Percentiles rank a stretch among this genome's conserved stretches.
phyloP scores from a whole-genome alignment of 345 rosid genomes.

The Geranium brycei region DNA sequence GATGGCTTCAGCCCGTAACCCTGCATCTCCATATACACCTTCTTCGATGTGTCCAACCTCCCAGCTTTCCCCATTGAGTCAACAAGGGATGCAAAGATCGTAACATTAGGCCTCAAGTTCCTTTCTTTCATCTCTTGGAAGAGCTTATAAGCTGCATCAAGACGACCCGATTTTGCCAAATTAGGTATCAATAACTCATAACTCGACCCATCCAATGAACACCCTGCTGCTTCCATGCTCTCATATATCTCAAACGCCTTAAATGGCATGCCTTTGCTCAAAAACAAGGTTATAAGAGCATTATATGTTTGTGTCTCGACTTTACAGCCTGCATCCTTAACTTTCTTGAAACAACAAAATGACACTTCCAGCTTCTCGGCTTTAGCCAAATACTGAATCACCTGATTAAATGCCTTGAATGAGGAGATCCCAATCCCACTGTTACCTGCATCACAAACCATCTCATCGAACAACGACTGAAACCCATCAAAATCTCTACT shows the following conservation, averaged over 20 bases:
- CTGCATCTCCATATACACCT: slow-evolving; percentile 76
- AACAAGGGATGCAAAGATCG: slow-evolving; percentile 64
- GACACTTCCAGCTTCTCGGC: slow-evolving; percentile 86
- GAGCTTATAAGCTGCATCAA: slow-evolving; percentile 82
- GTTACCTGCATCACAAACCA: slow-evolving; percentile 48
- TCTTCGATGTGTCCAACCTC: slow-evolving; percentile 81
- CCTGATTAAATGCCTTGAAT: slow-evolving; percentile 52
- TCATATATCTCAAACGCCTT: slow-evolving; percentile 96
- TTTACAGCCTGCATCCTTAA: slow-evolving; percentile 51
- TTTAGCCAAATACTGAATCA: slow-evolving; percentile 73
- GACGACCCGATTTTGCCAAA: slow-evolving; percentile 92
- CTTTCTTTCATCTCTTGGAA: slow-evolving; percentile 86
- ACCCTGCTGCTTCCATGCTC: slow-evolving; percentile 68
- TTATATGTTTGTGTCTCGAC: slow-evolving; percentile 61
- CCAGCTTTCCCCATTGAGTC: slow-evolving; percentile 99
- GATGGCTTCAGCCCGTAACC: slow-evolving; percentile 68
- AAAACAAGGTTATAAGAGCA: slow-evolving; percentile 63
- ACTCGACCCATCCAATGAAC: slow-evolving; percentile 59
- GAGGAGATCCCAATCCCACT: slow-evolving; percentile 21
- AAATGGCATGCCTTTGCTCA: slow-evolving; percentile 77
- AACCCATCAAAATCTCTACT: slow-evolving; percentile 57
- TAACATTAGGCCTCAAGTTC: slow-evolving; percentile 48
- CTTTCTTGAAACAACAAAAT: slow-evolving; percentile 83
- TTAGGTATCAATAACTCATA: slow-evolving; percentile 86
- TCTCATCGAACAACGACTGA: slow-evolving; percentile 64